phyloP scores from a whole-genome alignment of 2,329 filamentous ascomycete species.

The Didymella glomerata region DNA sequence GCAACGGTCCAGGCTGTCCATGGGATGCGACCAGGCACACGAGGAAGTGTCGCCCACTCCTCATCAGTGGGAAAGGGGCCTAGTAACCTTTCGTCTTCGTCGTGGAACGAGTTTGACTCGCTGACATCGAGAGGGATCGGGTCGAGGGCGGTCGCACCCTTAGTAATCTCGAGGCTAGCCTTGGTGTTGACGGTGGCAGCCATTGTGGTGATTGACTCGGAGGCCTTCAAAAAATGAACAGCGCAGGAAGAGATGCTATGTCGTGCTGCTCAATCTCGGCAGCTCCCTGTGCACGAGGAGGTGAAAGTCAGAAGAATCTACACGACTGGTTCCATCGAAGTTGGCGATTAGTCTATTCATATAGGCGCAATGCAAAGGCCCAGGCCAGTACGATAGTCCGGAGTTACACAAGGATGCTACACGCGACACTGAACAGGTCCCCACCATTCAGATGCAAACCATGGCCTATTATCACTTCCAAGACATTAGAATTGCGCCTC shows the following conservation, averaged over 20 bases:
- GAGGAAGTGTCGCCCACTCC: slow-evolving; percentile 48
- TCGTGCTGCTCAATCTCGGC: slow-evolving; percentile 5
- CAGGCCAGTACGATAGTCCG: slow-evolving; percentile 18
- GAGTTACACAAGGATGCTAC: slow-evolving; percentile 28
- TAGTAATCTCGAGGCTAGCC: slow-evolving; percentile 45
- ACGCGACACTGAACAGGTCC: slow-evolving; percentile 16
- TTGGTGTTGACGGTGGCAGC: slow-evolving; percentile 36
- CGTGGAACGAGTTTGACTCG: slow-evolving; percentile 30
- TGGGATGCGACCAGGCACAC: slow-evolving; percentile 47
- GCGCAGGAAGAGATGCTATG: background rate
- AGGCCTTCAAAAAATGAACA: background rate
- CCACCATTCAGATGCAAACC: slow-evolving; percentile 14
- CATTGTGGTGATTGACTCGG: slow-evolving; percentile 26
- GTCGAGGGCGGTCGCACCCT: slow-evolving; percentile 39
- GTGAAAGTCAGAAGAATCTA: slow-evolving; percentile 17
- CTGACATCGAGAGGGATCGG: slow-evolving; percentile 39
- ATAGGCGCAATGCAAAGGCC: slow-evolving; percentile 23
- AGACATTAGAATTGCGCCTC: slow-evolving; percentile 26
- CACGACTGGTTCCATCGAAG: slow-evolving; percentile 16
- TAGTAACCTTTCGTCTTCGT: slow-evolving; percentile 33
- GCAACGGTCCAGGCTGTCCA: slow-evolving; percentile 50
- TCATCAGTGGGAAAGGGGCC: slow-evolving; percentile 47
- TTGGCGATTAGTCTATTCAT: slow-evolving; percentile 26
- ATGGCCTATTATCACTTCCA: slow-evolving; percentile 13
- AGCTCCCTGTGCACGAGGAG: slow-evolving; percentile 16